Evolutionary conservation across 2,329 filamentous ascomycete genomes (phyloP), one percentile per base, ranked within the genome.

Genomic region (Cercospora sp.): DNA sequence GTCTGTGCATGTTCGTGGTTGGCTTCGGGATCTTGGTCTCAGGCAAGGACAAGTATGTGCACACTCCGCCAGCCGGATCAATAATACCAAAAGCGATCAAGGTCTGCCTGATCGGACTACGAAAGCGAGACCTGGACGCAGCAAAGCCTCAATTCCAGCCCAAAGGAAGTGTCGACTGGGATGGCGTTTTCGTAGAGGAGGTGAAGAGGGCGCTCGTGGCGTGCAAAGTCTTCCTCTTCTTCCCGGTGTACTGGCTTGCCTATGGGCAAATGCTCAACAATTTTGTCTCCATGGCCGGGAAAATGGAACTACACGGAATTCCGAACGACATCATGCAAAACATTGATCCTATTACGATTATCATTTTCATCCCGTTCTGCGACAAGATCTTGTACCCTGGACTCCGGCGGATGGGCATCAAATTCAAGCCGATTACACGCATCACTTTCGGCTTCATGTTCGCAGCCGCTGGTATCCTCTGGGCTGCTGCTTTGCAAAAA

Each of bases 101-200:
- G 8, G 82, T 88, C 60, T 88, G 87, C 0, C 84, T 86, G 79
- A 90, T 89, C 79, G 87, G 86, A 40, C 62, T 72, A 6, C 66
- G 55, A 23, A 70, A 72, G 48, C 59, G 70, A 42, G 67, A 59
- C 26, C 68, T 74, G 86, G 87, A 91, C 36, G 76, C 82, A 3
- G 88, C 87, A 64, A 91, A 91, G 80, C 90, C 90, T 3, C 90
- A 88, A 76, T 82, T 84, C 51, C 87, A 88, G 67, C 55, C 55
- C 16, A 59, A 59, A 12, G 55, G 55, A 5, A 59, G 90, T 89
- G 93, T 93, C 89, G 71, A 89, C 0, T 94, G 92, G 74, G 91
- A 94, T 69, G 91, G 94, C 72, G 86, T 88, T 57, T 94, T 91
- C 90, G 91, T 92, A 45, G 89, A 91, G 4, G 90, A 92, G 75